Base-by-base conservation (phyloP, 2,329 filamentous ascomycete genomes). In the Cladophialophora psammophila region DNA sequence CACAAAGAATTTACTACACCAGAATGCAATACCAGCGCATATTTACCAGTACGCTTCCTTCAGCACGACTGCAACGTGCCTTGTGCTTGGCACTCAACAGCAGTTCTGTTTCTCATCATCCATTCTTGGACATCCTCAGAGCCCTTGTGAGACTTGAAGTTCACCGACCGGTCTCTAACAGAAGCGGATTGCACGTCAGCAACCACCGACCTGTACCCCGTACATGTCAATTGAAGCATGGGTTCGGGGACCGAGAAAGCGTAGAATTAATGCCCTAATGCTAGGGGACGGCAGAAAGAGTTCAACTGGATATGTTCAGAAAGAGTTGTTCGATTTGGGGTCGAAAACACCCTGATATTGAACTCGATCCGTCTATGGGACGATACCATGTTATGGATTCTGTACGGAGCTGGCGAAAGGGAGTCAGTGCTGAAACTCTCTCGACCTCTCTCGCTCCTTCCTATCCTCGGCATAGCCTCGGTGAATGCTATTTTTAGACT, bases 401-500 rank as follows among this genome's bases (percentile, higher is more conserved):
- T 8, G 15, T n/a, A n/a, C 18, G 15, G 40, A 42, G 15, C 8
- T 5, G 15, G 40, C 26, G 26, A 26, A 26, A 26, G 26, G 26
- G 26, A 26, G 26, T 26, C 26, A 3, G 26, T 26, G 26, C 26
- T 26, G 26, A 26, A 26, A 3, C 2, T 26, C 26, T 26, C 26
- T 2, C n/a, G 40, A 5, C 40, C 15, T 48, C 15, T 48, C n/a
- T 2, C n/a, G 6, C n/a, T 48, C 18, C 18, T 40, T 9, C 10
- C 36, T 13, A 40, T 13, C 4, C 40, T 42, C 15, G 15, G 54
- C 35, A 20, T 34, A 31, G 26, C 58, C 42, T 60, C 9, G 57
- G 10, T 38, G 45, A 26, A 53, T 2, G 34, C 58, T 61, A 61
- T 61, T 61, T 61, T 53, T 61, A 50, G 59, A 61, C n/a, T n/a